Base-by-base conservation (phyloP, 2,329 filamentous ascomycete species). In the Fusarium tuaranense region DNA sequence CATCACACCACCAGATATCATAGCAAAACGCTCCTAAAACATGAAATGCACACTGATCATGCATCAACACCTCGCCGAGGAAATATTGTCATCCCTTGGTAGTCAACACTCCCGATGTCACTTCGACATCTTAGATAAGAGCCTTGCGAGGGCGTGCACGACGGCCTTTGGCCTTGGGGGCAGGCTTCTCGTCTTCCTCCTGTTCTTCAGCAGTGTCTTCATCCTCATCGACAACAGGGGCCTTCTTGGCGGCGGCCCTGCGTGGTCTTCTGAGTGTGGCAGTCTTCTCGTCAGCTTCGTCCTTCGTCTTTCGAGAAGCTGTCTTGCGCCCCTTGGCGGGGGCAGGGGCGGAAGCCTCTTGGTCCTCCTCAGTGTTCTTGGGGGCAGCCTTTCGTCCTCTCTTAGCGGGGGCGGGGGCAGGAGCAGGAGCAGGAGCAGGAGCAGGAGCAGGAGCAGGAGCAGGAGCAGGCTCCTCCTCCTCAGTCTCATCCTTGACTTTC, bases 61-160 rank as follows among this genome's bases (percentile, higher is more conserved):
- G 14, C 22, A 34, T 32, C n/a, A 70, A 59, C 16, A 65, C 57
- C 38, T 51, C 12, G 58, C 32, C 39, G 16, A 46, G 51, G 32
- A 71, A 59, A 44, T 8, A 70, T 44, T n/a, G 38, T 30, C 30
- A 59, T 22, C n/a, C 20, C 14, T 16, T 18, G 39, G 36, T 14
- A 53, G 34, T 36, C 34, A 48, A 61, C 46, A 34, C 30, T 25
- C n/a, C 12, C 53, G 30, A 20, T 53, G 32, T 30, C 44, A 30
- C 14, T 10, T 32, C 46, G 34, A 14, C 13, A 32, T 41, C 32
- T 41, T 10, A 58, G 27, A 20, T 32, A 1, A 12, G 76, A 32
- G 25, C 70, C 76, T 78, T 80, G 72, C 77, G 73, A 60, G 79
- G 65, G 27, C 81, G 80, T 48, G 79, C 76, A 18, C 79, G 74